Conservation (phyloP, 1,139 yeast genomes). For the Zygoascus sp. region DNA sequence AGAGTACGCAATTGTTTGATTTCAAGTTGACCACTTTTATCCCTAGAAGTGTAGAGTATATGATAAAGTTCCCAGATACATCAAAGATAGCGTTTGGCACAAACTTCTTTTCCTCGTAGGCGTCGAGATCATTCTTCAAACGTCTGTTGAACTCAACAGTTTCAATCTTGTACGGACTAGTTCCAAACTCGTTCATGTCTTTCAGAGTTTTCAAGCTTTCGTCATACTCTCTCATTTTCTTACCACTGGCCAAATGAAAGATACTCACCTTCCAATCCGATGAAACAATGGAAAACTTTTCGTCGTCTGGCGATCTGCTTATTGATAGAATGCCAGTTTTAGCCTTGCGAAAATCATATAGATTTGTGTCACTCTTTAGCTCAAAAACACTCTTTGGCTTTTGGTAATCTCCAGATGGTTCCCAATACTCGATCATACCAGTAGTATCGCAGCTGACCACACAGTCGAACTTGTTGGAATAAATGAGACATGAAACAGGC, state of each 20-base stretch:
- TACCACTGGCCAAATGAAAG: constrained; percentile 39
- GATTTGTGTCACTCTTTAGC: constrained; percentile 42
- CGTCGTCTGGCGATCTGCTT: constrained; percentile 30
- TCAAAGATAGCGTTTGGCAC: constrained; percentile 34
- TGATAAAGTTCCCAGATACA: constrained; percentile 35
- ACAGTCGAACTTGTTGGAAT: constrained; percentile 34
- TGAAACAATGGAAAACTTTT: constrained; percentile 32
- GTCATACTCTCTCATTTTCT: constrained; percentile 35
- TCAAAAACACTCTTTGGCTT: constrained; percentile 32
- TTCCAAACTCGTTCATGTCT: constrained; percentile 31
- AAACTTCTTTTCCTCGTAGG: constrained; percentile 19
- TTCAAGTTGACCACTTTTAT: constrained; percentile 37
- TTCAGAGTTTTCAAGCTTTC: constrained; percentile 31
- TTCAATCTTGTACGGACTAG: constrained; percentile 25
- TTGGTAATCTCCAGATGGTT: constrained; percentile 24
- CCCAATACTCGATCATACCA: constrained; percentile 49
- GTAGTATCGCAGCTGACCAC: constrained; percentile 39
- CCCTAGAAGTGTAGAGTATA: constrained; percentile 38
- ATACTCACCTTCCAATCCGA: constrained; percentile 38
- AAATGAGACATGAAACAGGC: constrained; percentile 33
- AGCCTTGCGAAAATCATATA: constrained; percentile 39
- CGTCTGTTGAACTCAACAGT: constrained; percentile 33
- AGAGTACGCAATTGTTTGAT: constrained; percentile 30
- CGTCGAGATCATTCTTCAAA: constrained; percentile 31
- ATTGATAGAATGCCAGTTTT: constrained; percentile 31